Evolutionary conservation across 192 early-diverging fungal genomes (phyloP).

Genomic region (Coemansia sp.): DNA sequence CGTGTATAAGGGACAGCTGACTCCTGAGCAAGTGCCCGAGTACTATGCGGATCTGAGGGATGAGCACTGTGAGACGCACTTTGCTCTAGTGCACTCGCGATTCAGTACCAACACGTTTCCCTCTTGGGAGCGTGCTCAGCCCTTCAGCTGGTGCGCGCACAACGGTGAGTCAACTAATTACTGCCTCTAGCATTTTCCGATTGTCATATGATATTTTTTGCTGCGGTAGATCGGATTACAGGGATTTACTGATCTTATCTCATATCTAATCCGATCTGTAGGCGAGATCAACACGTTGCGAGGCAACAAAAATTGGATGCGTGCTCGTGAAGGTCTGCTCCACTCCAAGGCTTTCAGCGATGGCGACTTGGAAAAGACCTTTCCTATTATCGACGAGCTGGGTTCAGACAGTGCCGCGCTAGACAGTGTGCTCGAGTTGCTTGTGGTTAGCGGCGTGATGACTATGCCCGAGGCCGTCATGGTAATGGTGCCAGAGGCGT

Average conservation of each 20-base stretch:
- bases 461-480: constrained; percentile 94
- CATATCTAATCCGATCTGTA: constrained; percentile 17
- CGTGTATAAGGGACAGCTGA: constrained; percentile 96
- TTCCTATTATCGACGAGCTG: constrained; percentile 93
- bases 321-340: constrained; percentile 94
- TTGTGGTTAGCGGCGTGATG: constrained; percentile 87
- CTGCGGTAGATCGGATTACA: neutral
- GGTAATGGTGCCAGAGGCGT: constrained; percentile 99
- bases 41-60: constrained; percentile 92
- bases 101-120: constrained; percentile 99
- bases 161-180: constrained; percentile 67
- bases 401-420: constrained; percentile 97
- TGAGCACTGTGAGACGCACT: constrained; percentile 79
- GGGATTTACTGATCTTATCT: neutral
- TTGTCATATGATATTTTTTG: neutral
- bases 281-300: constrained; percentile 98
- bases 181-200: neutral
- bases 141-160: constrained; percentile 97
- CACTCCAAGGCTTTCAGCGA: constrained; percentile 73
- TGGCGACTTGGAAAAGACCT: constrained; percentile 71
- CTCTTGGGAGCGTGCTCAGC: constrained; percentile 98
- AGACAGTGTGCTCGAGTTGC: constrained; percentile 94
- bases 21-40: constrained; percentile 89
- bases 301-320: constrained; percentile 99
- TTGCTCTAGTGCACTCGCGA: constrained; percentile 96